Conservation (phyloP, 305 asterid genomes). For the Fraxinus platypoda region DNA sequence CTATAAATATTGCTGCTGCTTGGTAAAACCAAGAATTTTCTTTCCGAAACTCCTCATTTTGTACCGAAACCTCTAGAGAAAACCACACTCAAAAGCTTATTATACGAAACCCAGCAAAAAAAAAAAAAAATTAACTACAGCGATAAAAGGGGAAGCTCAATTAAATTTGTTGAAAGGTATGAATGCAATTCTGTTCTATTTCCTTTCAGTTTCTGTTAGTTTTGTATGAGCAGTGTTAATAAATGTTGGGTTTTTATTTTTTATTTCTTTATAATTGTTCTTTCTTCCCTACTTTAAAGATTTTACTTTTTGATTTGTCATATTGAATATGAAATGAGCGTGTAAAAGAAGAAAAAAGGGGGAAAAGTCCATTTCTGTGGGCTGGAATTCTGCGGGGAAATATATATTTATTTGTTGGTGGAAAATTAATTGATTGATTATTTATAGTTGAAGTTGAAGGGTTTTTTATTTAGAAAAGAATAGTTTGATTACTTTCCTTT, state of each 20-base stretch:
- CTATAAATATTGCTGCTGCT: constrained; percentile 45
- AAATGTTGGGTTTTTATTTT: constrained; percentile 22
- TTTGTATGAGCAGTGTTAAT: background rate
- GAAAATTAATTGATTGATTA: background rate
- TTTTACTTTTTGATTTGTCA: background rate
- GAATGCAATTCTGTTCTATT: background rate
- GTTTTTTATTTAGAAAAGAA: background rate
- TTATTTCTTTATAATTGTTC: background rate
- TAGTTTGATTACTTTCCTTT: background rate
- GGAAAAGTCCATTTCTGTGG: background rate
- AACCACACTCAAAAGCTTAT: background rate
- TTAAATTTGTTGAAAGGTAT: constrained; percentile 37
- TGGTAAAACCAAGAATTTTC: fast-evolving
- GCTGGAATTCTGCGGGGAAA: background rate
- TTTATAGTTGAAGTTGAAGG: no score
- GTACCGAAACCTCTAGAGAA: background rate
- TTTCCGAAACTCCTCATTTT: background rate
- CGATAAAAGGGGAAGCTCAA: constrained; percentile 11
- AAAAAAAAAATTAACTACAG: background rate
- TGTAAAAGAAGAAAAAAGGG: background rate
- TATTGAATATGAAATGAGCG: background rate
- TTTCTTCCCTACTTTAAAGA: background rate
- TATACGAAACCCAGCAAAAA: background rate
- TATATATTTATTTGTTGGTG: background rate
- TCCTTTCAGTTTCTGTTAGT: background rate